These are phyloP conservation scores for Geranium incanum DNA, from an alignment of 441 rosid genomes.

Conservation along the genomic window DNA sequence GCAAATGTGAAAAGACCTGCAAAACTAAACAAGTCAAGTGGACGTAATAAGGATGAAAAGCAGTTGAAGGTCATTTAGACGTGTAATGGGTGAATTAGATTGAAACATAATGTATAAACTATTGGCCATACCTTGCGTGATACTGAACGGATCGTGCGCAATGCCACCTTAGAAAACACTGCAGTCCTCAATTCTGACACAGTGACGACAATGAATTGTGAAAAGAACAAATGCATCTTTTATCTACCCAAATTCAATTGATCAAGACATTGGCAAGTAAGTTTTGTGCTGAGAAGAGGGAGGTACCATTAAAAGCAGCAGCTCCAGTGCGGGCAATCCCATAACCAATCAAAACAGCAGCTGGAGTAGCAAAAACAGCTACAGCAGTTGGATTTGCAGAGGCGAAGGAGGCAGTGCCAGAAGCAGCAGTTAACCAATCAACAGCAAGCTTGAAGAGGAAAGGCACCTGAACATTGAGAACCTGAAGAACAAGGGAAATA, in stretches of 20 bases:
- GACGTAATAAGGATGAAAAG: constrained; percentile 8
- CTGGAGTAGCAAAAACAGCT: constrained; percentile 70
- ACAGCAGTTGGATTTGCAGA: constrained; percentile 48
- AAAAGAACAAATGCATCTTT: neutral
- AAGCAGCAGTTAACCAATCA: constrained; percentile 60
- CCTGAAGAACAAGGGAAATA: constrained; percentile 4
- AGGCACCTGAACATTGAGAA: constrained; percentile 82
- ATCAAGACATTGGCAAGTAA: no score
- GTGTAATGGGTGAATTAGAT: constrained; percentile 10
- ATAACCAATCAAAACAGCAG: constrained; percentile 71
- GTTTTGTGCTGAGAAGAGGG: constrained; percentile 1
- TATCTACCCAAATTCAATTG: no score
- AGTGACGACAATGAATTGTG: constrained; percentile 1
- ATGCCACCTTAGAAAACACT: constrained; percentile 80
- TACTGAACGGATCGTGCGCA: constrained; percentile 70
- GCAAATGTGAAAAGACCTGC: constrained; percentile 85
- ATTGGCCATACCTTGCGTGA: constrained; percentile 59
- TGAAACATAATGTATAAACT: neutral
- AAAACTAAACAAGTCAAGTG: constrained; percentile 5
- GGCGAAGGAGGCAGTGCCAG: constrained; percentile 45
- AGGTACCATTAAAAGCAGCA: constrained; percentile 78
- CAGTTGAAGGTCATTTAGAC: constrained; percentile 9
- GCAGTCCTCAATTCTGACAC: constrained; percentile 76
- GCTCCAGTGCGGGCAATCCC: constrained; percentile 80
- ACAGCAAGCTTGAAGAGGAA: constrained; percentile 84